Evolutionary conservation across 192 early-diverging fungal genomes (phyloP).

Genomic region (Physocladia obscura): DNA sequence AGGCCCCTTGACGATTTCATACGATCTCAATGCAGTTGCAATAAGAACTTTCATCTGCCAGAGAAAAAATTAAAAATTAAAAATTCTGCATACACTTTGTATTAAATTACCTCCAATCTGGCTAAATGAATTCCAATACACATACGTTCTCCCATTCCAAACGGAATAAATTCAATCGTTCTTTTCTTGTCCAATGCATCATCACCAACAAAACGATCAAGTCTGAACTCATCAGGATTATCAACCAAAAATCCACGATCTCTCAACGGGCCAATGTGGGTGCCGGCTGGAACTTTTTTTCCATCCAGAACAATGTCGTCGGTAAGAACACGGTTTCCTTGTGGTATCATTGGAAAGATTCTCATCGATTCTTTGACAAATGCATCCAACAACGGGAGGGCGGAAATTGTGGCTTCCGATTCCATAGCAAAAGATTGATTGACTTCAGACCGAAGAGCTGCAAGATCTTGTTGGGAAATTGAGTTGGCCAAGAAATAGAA

Average conservation of each 20-base stretch:
- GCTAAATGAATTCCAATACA: constrained; percentile 16
- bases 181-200: constrained; percentile 11
- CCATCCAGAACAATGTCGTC: constrained; percentile 5
- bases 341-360: background rate
- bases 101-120: background rate
- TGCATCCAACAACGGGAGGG: constrained; percentile 5
- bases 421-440: background rate
- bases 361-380: constrained; percentile 13
- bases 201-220: constrained; percentile 2
- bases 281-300: background rate
- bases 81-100: constrained; percentile 6
- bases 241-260: background rate
- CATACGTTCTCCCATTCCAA: constrained; percentile 2
- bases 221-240: constrained; percentile 3
- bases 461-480: background rate
- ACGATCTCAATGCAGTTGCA: background rate
- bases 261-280: background rate
- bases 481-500: background rate
- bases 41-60: background rate
- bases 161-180: constrained; percentile 7
- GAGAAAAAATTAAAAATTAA: constrained; percentile 31
- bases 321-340: background rate
- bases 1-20: background rate
- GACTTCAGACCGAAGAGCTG: background rate
- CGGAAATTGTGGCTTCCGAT: background rate